These are phyloP conservation scores for Acer saccharum DNA, from an alignment of 345 rosid genomes.

Conservation along the genomic window DNA sequence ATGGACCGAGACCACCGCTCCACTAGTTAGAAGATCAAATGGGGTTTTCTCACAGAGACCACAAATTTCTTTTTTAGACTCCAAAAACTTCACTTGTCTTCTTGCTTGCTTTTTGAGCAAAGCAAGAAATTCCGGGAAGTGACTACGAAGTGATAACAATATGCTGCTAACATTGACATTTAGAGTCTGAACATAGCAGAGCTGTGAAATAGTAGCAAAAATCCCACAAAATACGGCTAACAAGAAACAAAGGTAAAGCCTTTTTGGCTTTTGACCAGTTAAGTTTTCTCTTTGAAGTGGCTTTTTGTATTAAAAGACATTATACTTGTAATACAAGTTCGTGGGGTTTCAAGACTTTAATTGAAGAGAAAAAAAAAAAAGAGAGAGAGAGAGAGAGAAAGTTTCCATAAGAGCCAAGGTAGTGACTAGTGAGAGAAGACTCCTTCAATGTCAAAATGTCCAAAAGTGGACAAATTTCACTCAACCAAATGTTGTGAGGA, in stretches of 20 bases:
- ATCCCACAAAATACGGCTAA: conserved; percentile 24
- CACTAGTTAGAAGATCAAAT: conserved; percentile 15
- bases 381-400: too few relatives aligned
- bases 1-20: conserved; percentile 11
- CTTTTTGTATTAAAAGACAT: conserved; percentile 56
- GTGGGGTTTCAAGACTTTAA: conserved; percentile 41
- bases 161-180: conserved; percentile 30
- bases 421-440: background rate
- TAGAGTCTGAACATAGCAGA: conserved; percentile 34
- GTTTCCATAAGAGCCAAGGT: conserved; percentile 20
- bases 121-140: conserved; percentile 23
- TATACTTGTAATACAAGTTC: conserved; percentile 28
- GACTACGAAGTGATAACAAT: conserved; percentile 31
- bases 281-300: conserved; percentile 39
- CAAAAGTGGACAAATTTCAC: conserved; percentile 33
- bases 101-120: conserved; percentile 18
- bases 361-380: conserved; percentile 31
- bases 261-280: conserved; percentile 50
- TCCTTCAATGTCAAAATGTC: conserved; percentile 35
- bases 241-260: conserved; percentile 29
- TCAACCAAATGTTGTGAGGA: conserved; percentile 21
- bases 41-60: conserved; percentile 19
- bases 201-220: background rate
- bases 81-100: conserved; percentile 36
- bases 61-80: conserved; percentile 12